Conservation (phyloP, 352 stramenopile genomes). For the Phytophthora constricta region DNA sequence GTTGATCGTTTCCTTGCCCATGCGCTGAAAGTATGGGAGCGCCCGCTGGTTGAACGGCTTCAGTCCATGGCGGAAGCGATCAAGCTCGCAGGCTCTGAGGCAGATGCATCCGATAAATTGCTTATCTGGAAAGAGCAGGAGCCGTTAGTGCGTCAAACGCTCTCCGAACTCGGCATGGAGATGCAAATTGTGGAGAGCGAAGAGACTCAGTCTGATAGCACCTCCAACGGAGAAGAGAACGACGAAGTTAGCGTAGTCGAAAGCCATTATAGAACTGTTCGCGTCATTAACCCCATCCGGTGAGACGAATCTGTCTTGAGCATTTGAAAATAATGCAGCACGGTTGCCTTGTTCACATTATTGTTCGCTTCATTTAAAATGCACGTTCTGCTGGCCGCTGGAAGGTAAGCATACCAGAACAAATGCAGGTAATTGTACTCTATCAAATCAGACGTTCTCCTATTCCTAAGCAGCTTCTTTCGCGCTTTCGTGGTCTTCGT, state of each 20-base stretch:
- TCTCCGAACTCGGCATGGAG: conserved; percentile 39
- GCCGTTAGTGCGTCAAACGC: conserved; percentile 34
- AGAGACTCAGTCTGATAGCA: conserved; percentile 2
- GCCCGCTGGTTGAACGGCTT: conserved; percentile 57
- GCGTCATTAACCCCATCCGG: conserved; percentile 20
- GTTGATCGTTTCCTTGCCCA: conserved; percentile 76
- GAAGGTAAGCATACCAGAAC: too few relatives aligned
- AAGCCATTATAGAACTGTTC: conserved; percentile 43
- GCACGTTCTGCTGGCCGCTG: too few relatives aligned
- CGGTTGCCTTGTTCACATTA: too few relatives aligned
- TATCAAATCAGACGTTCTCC: too few relatives aligned
- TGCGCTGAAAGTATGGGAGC: conserved; percentile 71
- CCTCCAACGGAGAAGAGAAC: not conserved
- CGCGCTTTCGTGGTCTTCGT: too few relatives aligned
- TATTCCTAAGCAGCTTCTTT: too few relatives aligned
- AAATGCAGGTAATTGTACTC: conserved; percentile 18
- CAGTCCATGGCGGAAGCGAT: conserved; percentile 37
- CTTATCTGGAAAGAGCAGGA: conserved; percentile 68
- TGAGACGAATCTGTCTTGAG: conserved; percentile 4
- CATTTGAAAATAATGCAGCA: too few relatives aligned
- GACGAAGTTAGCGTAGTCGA: not conserved
- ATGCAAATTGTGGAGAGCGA: conserved; percentile 30
- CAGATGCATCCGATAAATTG: conserved; percentile 34
- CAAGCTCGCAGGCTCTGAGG: conserved; percentile 15
- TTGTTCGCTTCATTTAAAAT: too few relatives aligned